phyloP scores from a whole-genome alignment of 225 moss, liverwort and hornwort species.

The Asterella californica region DNA sequence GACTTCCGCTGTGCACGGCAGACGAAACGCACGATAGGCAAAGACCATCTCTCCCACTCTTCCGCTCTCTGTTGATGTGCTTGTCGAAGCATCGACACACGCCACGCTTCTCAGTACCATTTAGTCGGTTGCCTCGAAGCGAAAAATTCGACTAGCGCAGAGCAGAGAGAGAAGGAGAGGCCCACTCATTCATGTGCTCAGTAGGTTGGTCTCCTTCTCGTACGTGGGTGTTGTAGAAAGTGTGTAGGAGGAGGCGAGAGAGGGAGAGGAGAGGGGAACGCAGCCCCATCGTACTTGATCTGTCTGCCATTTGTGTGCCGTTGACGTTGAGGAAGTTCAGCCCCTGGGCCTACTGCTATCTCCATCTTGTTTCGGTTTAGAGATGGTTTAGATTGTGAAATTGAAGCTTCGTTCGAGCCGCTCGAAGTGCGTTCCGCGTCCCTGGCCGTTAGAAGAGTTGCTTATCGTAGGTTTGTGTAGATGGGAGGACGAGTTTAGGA shows the following conservation, averaged over 20 bases:
- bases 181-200: neutral
- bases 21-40: conserved; percentile 4
- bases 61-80: neutral
- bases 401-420: neutral
- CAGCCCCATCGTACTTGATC: neutral
- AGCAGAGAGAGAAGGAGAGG: neutral
- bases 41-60: neutral
- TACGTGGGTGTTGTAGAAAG: neutral
- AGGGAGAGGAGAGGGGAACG: neutral
- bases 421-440: conserved; percentile 4
- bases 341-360: neutral
- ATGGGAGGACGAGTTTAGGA: neutral
- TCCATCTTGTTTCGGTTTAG: neutral
- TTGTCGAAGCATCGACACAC: neutral
- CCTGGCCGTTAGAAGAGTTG: conserved; percentile 3
- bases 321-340: neutral
- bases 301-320: neutral
- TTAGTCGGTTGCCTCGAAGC: neutral
- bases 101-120: neutral
- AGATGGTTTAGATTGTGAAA: neutral
- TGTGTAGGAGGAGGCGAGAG: neutral
- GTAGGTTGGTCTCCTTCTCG: neutral
- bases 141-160: conserved; percentile 3
- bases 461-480: neutral
- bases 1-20: conserved; percentile 10